Evolutionary conservation across 352 stramenopile genomes (phyloP), one percentile per base, ranked within the genome.

Genomic region (Globisporangium takayamanum): DNA sequence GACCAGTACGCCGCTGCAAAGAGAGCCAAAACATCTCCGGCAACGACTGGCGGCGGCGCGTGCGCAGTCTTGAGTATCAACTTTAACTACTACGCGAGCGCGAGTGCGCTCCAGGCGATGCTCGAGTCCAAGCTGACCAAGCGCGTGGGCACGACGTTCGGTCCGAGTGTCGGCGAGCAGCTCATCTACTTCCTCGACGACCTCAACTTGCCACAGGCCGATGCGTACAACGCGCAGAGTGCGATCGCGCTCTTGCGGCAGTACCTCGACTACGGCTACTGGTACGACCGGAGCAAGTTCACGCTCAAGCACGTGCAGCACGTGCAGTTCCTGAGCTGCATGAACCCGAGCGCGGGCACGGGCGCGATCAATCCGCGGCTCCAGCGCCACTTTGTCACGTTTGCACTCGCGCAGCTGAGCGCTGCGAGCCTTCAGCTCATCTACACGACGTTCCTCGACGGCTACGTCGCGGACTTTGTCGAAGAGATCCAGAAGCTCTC

Each of bases 131-230:
- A 78, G 72, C 84, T 80, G 46, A 78, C 76, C 45, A 98, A 98
- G 66, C 89, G 92, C 60, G 84, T 98, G 37, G 84, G 80, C 0
- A 68, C 67, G 8, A 94, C 76, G 3, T 97, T 89, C 63, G 89
- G 88, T 3, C 89, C 89, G 5, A 80, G 67, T 2, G 62, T 74
- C 15, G 92, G 90, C 28, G 70, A 84, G n/a, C 78, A 94, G 37
- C 70, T 98, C 25, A 77, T 98, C 33, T 98, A 97, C 67, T 98
- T 98, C 64, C 66, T 98, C 8, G 95, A 99, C 62, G 95, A 99
- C 60, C 61, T 99, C 41, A 98, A 98, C 58, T 67, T 99, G 15
- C 95, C 95, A 16, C 86, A 98, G 66, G 77, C 97, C 5, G 95
- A 98, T 62, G 50, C 81, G 41, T 98, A 98, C 72, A 93, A 94